These are phyloP conservation scores for Flaveria brownii DNA, from an alignment of 129 eudicot species.

Conservation along the genomic window DNA sequence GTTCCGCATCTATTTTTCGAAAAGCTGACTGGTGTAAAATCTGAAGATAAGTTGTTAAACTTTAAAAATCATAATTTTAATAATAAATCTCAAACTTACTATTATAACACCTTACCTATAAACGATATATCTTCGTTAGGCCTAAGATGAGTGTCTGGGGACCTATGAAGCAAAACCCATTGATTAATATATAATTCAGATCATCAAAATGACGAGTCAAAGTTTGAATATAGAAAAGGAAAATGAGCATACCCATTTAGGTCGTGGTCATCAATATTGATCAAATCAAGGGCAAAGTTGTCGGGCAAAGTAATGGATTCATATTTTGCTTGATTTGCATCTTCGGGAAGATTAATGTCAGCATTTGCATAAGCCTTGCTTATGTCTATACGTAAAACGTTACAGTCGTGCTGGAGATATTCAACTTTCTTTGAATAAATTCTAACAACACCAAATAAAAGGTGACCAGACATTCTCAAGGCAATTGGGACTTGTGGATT, in stretches of 20 bases:
- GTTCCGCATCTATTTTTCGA: slow-evolving; percentile 49
- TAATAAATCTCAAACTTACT: neutral
- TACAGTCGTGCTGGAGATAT: slow-evolving; percentile 79
- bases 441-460: slow-evolving; percentile 89
- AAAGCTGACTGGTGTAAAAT: slow-evolving; percentile 17
- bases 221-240: neutral
- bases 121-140: slow-evolving; percentile 75
- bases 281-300: slow-evolving; percentile 66
- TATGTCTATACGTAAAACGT: slow-evolving; percentile 47
- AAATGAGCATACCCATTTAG: slow-evolving; percentile 42
- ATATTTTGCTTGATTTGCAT: slow-evolving; percentile 74
- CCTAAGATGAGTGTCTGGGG: slow-evolving; percentile 58
- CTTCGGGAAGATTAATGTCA: slow-evolving; percentile 67
- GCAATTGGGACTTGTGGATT: slow-evolving; percentile 92
- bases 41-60: slow-evolving; percentile 17
- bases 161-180: slow-evolving; percentile 28
- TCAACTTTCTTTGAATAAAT: slow-evolving; percentile 90
- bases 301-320: slow-evolving; percentile 82
- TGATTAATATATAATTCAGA: neutral
- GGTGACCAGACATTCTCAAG: slow-evolving; percentile 84
- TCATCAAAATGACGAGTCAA: neutral
- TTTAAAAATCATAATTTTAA: neutral
- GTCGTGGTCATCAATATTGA: slow-evolving; percentile 51
- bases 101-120: slow-evolving; percentile 37
- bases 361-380: slow-evolving; percentile 52